Evolutionary conservation across 768 basidiomycete genomes (phyloP).

Genomic region (Suillus spraguei): DNA sequence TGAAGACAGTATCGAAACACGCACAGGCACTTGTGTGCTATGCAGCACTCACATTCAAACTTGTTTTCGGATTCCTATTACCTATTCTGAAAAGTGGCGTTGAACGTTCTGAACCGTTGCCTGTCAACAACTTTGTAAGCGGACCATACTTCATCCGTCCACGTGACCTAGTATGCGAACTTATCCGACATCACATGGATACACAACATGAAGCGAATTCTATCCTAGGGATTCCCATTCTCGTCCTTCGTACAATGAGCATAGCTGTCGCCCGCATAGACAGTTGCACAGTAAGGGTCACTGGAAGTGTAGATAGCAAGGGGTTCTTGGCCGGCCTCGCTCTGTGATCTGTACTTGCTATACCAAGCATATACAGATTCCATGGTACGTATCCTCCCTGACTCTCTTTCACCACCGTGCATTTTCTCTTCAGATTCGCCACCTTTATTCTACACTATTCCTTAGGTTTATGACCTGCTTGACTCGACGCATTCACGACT

Average conservation of each 20-base stretch:
- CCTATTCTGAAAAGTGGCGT: no score
- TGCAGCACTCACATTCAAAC: no score
- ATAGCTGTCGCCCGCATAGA: constrained; percentile 87
- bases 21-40: no score
- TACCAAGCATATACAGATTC: constrained; percentile 96
- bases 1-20: no score
- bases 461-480: constrained; percentile 82
- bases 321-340: constrained; percentile 83
- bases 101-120: no score
- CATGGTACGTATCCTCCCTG: constrained; percentile 55
- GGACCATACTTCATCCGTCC: no score
- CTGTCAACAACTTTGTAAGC: no score
- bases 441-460: constrained; percentile 84
- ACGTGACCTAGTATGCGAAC: no score
- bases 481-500: constrained; percentile 88
- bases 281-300: constrained; percentile 86
- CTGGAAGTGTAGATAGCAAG: constrained; percentile 80
- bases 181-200: no score
- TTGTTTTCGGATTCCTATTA: no score
- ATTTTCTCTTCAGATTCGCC: constrained; percentile 61
- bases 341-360: constrained; percentile 85
- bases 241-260: constrained; percentile 85
- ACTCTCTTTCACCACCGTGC: not conserved
- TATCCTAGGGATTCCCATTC: no score
- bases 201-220: no score